Conservation (phyloP, 306 rosid genomes). For the Pachyrhizus erosus region DNA sequence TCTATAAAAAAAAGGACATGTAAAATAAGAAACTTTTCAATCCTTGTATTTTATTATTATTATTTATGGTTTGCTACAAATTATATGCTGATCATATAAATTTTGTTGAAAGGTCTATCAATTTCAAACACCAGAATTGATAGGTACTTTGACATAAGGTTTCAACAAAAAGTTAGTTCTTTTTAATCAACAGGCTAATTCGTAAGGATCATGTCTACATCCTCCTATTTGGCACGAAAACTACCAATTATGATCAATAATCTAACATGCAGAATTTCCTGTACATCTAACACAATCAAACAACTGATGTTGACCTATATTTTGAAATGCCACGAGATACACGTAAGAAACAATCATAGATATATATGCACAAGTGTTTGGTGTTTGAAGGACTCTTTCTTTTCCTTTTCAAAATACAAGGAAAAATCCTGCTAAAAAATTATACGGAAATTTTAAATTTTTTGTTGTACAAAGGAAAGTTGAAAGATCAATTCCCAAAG, state of each 20-base stretch:
- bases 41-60: not conserved
- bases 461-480: not conserved
- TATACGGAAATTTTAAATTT: not conserved
- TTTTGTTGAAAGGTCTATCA: conserved; percentile 19
- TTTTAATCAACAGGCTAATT: not conserved
- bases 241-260: conserved; percentile 39
- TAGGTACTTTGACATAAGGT: conserved; percentile 43
- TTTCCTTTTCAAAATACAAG: not conserved
- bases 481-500: not conserved
- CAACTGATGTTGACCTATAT: conserved; percentile 18
- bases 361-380: not conserved
- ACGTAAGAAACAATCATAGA: not conserved
- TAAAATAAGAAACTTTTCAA: not conserved
- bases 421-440: not conserved
- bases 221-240: conserved; percentile 40
- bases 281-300: conserved; percentile 31
- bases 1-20: not conserved
- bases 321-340: not conserved
- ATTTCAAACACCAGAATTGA: conserved; percentile 39
- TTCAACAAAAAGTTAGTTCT: conserved; percentile 34
- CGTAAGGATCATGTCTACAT: conserved; percentile 4
- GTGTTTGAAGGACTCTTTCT: not conserved
- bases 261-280: conserved; percentile 22
- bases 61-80: not conserved
- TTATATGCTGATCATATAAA: not conserved